A percentile compares a stretch with the other conserved stretches of the same genome.
phyloP scores from a whole-genome alignment of 148 eudicot genomes.

The Arbutus unedo region DNA sequence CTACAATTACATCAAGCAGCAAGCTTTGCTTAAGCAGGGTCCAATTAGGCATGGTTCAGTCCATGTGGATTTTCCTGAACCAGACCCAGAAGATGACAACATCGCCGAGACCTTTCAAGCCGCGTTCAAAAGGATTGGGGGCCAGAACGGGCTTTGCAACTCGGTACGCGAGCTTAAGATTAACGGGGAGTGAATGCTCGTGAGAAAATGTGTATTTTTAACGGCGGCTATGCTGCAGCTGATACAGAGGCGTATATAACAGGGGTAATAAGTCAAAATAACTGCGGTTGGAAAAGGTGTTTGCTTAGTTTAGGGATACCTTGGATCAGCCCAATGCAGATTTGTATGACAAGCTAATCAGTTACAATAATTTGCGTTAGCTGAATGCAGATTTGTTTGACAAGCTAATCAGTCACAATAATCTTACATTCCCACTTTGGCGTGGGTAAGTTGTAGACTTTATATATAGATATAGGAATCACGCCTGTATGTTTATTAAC shows the following conservation, averaged over 20 bases:
- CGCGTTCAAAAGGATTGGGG: conserved; percentile 58
- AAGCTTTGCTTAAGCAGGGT: conserved; percentile 38
- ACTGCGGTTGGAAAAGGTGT: conserved; percentile 14
- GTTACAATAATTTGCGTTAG: conserved; percentile 21
- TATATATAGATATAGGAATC: not conserved
- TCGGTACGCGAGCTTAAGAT: conserved; percentile 45
- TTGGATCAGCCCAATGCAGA: conserved; percentile 36
- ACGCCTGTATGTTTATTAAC: not conserved
- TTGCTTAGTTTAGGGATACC: not conserved
- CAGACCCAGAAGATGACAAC: conserved; percentile 60
- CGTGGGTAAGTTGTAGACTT: not conserved
- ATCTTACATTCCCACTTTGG: not conserved
- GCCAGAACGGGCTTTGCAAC: conserved; percentile 39
- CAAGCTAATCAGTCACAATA: not conserved
- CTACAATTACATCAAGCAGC: conserved; percentile 53
- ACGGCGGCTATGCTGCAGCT: not conserved
- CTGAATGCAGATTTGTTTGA: conserved; percentile 24
- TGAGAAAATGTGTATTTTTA: not conserved
- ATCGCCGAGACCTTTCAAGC: conserved; percentile 72
- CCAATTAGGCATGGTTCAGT: conserved; percentile 67
- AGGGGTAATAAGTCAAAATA: not conserved
- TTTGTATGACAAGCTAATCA: not conserved
- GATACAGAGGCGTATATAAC: not conserved
- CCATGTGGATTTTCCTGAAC: conserved; percentile 79
- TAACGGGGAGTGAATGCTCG: conserved; percentile 39